Evolutionary conservation across 2,329 filamentous ascomycete genomes (phyloP).

Genomic region (Alternaria panax): DNA sequence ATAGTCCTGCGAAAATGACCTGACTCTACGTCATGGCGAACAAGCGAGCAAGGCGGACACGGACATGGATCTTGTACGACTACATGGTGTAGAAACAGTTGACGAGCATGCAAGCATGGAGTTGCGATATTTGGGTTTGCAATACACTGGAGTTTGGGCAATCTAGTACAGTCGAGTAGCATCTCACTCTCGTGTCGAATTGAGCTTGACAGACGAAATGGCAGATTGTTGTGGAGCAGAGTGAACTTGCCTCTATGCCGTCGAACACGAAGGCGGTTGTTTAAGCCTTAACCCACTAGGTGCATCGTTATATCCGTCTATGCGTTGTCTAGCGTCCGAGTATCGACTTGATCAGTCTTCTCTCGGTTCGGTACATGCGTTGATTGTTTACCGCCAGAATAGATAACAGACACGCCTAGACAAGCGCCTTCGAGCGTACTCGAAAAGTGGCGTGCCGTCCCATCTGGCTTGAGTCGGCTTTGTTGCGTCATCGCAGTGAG

Average conservation of each 20-base stretch:
- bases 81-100: slow-evolving; percentile 34
- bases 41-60: background rate
- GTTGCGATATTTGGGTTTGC: slow-evolving; percentile 19
- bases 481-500: slow-evolving; percentile 32
- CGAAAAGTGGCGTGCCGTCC: background rate
- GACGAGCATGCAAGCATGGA: slow-evolving; percentile 29
- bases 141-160: slow-evolving; percentile 27
- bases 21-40: background rate
- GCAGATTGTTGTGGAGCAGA: background rate
- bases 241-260: background rate
- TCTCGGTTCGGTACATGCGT: background rate
- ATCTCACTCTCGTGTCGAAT: background rate
- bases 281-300: background rate
- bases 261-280: background rate
- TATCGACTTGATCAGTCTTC: background rate
- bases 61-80: slow-evolving; percentile 35
- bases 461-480: slow-evolving; percentile 16
- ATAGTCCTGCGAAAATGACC: background rate
- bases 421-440: too few species aligned
- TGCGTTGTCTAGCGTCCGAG: background rate
- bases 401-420: background rate
- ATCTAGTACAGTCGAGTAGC: slow-evolving; percentile 4
- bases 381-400: background rate
- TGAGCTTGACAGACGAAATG: background rate
- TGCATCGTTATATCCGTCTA: background rate